Conservation (phyloP, 2,329 filamentous ascomycete genomes). For the Penicillium sp. region DNA sequence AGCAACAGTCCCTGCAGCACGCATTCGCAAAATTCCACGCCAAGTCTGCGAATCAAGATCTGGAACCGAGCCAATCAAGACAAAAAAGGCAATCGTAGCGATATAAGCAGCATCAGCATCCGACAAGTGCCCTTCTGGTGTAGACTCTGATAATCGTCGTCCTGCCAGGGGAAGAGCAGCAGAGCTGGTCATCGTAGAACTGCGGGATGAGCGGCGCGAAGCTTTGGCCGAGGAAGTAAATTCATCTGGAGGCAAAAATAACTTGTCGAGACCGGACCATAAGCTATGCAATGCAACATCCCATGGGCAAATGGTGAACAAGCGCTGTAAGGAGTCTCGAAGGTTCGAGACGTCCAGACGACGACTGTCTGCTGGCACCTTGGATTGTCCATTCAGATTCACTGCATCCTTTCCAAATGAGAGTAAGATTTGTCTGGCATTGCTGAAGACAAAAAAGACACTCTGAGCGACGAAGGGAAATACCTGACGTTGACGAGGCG, state of each 20-base stretch:
- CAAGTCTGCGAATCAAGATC: conserved; percentile 34
- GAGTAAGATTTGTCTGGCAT: conserved; percentile 35
- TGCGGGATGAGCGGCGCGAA: conserved; percentile 30
- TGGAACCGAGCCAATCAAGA: conserved; percentile 37
- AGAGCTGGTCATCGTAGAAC: conserved; percentile 22
- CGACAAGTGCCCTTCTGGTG: conserved; percentile 31
- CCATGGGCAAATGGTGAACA: conserved; percentile 38
- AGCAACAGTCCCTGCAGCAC: conserved; percentile 36
- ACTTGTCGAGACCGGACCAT: conserved; percentile 37
- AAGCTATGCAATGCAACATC: conserved; percentile 41
- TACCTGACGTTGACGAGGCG: conserved; percentile 32
- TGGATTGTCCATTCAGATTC: conserved; percentile 1
- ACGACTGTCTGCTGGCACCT: conserved; percentile 1
- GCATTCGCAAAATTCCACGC: conserved; percentile 41
- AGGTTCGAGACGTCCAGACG: conserved; percentile 30
- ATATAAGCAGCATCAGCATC: conserved; percentile 40
- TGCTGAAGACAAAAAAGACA: conserved; percentile 42
- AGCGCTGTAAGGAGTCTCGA: conserved; percentile 31
- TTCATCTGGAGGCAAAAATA: conserved; percentile 39
- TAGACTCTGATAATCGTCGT: conserved; percentile 26
- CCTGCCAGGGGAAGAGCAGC: conserved; percentile 22
- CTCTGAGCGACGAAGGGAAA: conserved; percentile 44
- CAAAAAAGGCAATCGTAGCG: conserved; percentile 35
- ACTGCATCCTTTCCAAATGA: conserved; percentile 35
- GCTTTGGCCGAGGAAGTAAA: conserved; percentile 28